Base-by-base conservation (phyloP, 495 filamentous ascomycete species). In the Annulohypoxylon nitens region DNA sequence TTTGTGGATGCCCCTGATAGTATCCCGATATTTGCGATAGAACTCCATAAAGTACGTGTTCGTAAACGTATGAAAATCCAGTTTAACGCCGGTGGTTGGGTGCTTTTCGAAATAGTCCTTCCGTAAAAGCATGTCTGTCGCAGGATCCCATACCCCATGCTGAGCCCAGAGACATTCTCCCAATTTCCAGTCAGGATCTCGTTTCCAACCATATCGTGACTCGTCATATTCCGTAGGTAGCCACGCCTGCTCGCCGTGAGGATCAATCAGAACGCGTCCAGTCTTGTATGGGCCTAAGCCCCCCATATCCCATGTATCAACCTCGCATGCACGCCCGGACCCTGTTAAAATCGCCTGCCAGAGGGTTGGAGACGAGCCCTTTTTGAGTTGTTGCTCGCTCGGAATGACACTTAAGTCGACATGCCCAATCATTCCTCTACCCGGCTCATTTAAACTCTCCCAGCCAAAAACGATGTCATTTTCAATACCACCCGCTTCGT, bases 131-230 rank as follows among this genome's bases (percentile, higher is more conserved):
- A 87, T 88, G 77, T 97, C 93, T 6, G 86, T 90, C 0, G 86
- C 84, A 7, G 92, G 92, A 77, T 98, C 94, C 96, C 96, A 99
- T 0, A 98, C 89, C 4, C 94, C 95, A 81, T 98, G 94, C 71
- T 98, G 96, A 11, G 97, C 96, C 96, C 96, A 99, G 33, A 98
- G 71, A 78, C 96, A 98, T 80, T 97, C 90, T 14, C 95, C 97
- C 9, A 99, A 81, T 74, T 91, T 96, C 96, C 96, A 99, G 8
- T 83, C 89, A 11, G 92, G 87, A 76, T 96, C 94, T 71, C 96
- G 88, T 72, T 90, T 93, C 90, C 93, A 99, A 41, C 93, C 94
- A 77, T 99, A 99, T 67, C 89, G 87, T 2, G 88, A 88, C 61
- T 98, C 97, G 76, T 97, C 91, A 77, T 94, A 92, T 47, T 88